phyloP scores from a whole-genome alignment of 2,329 filamentous ascomycete species.

The Paracoccidioides brasiliensis region DNA sequence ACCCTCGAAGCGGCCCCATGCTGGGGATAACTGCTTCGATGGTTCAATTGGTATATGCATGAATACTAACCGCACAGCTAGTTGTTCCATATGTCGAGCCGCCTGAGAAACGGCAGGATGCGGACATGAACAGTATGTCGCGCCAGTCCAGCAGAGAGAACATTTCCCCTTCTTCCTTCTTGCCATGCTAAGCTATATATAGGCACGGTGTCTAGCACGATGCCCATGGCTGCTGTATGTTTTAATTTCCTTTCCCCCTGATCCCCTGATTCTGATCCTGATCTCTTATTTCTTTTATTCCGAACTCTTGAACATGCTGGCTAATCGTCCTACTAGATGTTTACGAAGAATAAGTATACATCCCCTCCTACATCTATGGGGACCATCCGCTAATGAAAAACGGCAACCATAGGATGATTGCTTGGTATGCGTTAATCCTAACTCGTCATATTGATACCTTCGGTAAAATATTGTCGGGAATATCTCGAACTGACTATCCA shows the following conservation, averaged over 20 bases:
- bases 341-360: conserved; percentile 68
- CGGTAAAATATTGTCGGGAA: neutral
- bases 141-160: neutral
- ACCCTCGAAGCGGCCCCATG: neutral
- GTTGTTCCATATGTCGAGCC: conserved; percentile 83
- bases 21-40: neutral
- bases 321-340: conserved; percentile 48
- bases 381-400: neutral
- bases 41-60: neutral
- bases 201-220: conserved; percentile 58
- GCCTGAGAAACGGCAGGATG: conserved; percentile 46
- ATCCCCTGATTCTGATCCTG: neutral
- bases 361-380: neutral
- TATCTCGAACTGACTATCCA: neutral
- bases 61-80: conserved; percentile 26
- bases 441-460: neutral
- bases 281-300: no score
- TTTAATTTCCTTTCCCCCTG: neutral
- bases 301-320: neutral
- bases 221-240: conserved; percentile 80
- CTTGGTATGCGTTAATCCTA: conserved; percentile 37
- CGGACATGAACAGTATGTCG: conserved; percentile 57
- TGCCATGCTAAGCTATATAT: neutral
- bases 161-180: neutral
- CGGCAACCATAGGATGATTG: conserved; percentile 42